Conservation (phyloP, 805 yeast species). For the Starmerella gropengiesseri region DNA sequence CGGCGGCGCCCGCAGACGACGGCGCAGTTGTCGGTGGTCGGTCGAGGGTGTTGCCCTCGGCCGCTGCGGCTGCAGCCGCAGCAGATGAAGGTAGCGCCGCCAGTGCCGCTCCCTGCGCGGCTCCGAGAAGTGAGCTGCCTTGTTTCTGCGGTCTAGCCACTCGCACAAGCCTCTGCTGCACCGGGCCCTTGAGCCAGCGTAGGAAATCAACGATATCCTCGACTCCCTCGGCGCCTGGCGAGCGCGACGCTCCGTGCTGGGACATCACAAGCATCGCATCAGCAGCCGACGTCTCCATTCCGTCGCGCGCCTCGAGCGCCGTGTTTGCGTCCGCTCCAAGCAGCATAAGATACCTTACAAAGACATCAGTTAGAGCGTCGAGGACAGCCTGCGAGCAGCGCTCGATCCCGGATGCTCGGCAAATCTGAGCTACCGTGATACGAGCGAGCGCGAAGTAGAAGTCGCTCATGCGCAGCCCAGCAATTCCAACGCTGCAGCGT, state of each 20-base stretch:
- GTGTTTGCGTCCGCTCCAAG: conserved; percentile 41
- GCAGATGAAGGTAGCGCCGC: conserved; percentile 22
- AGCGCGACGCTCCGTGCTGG: conserved; percentile 51
- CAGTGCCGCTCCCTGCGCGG: conserved; percentile 23
- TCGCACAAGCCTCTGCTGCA: conserved; percentile 18
- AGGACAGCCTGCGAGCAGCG: conserved; percentile 59
- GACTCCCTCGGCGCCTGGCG: conserved; percentile 36
- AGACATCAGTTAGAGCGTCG: conserved; percentile 67
- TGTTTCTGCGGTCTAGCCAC: conserved; percentile 20
- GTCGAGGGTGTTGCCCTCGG: neutral
- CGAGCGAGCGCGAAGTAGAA: conserved; percentile 40
- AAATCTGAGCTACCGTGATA: conserved; percentile 43
- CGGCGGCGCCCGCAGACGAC: neutral
- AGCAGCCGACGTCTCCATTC: conserved; percentile 42
- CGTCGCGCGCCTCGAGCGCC: conserved; percentile 40
- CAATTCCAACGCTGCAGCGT: neutral
- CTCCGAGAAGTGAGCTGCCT: conserved; percentile 16
- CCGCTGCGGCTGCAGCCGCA: conserved; percentile 16
- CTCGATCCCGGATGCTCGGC: conserved; percentile 78
- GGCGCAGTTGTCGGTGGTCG: neutral
- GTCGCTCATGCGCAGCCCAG: conserved; percentile 26
- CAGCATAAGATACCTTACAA: conserved; percentile 49
- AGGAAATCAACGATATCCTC: conserved; percentile 42
- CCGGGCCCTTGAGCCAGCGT: conserved; percentile 36
- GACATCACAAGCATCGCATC: conserved; percentile 66